Percentiles rank a stretch among this genome's conserved stretches.
Conservation (phyloP, 106 monocot species). For the Allium sativum region DNA sequence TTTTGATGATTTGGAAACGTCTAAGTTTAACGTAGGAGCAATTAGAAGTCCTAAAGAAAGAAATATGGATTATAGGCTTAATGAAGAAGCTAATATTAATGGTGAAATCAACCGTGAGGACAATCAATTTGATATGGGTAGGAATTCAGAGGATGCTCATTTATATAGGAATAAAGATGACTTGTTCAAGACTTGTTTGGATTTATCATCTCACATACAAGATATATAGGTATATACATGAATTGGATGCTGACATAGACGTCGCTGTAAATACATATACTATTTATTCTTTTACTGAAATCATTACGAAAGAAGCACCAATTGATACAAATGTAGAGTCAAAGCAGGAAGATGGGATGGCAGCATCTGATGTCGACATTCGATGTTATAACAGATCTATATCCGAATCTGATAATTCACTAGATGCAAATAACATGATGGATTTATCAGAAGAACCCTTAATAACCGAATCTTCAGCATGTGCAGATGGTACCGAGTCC, state of each 20-base stretch:
- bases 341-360: slow-evolving; percentile 5
- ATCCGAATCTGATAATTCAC: slow-evolving; percentile 12
- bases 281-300: slow-evolving; percentile 13
- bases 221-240: slow-evolving; percentile 20
- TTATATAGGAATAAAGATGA: slow-evolving; percentile 32
- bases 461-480: slow-evolving; percentile 6
- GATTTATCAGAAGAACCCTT: slow-evolving; percentile 7
- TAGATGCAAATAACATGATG: slow-evolving; percentile 4
- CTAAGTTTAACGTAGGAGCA: slow-evolving; percentile 12
- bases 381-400: slow-evolving; percentile 9
- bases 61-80: slow-evolving; percentile 7
- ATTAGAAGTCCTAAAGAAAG: slow-evolving; percentile 3
- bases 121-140: slow-evolving; percentile 1
- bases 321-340: slow-evolving; percentile 2
- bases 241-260: background rate
- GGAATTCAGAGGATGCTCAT: slow-evolving; percentile 13
- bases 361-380: slow-evolving; percentile 3
- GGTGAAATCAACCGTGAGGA: background rate
- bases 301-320: slow-evolving; percentile 6
- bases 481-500: background rate
- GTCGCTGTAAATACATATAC: slow-evolving; percentile 10
- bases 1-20: slow-evolving; percentile 30
- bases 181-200: slow-evolving; percentile 60
- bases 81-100: slow-evolving; percentile 8
- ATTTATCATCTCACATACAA: slow-evolving; percentile 30